A percentile compares a stretch with the other conserved stretches of the same genome.
phyloP scores from a whole-genome alignment of 2,329 filamentous ascomycete genomes.

The Colletotrichum tofieldiae region DNA sequence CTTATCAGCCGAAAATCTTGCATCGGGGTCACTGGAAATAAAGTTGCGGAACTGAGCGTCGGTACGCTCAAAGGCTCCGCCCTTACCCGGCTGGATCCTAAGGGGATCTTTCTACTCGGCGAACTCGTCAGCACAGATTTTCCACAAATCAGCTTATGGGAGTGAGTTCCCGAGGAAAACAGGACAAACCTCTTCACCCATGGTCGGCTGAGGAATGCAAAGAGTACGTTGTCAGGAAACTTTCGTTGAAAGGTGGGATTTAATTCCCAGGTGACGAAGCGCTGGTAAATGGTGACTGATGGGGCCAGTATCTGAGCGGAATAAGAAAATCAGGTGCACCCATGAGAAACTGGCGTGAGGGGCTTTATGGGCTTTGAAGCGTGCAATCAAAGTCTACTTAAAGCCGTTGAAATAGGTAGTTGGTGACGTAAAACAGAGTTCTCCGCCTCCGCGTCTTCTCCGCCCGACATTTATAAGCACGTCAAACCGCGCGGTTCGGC shows the following conservation, averaged over 20 bases:
- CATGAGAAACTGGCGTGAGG: no score
- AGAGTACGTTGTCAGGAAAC: neutral
- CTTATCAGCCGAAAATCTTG: constrained; percentile 71
- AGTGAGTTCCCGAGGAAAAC: no score
- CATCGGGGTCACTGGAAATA: constrained; percentile 66
- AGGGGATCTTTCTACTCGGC: constrained; percentile 24
- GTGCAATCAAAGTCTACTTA: no score
- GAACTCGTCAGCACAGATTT: neutral
- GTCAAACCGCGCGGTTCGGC: constrained; percentile 32
- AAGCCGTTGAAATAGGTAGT: no score
- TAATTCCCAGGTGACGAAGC: neutral
- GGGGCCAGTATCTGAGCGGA: no score
- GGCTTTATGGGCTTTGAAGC: no score
- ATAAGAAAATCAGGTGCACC: no score
- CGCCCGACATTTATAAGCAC: neutral
- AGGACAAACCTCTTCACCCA: constrained; percentile 23
- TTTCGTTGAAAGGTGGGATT: neutral
- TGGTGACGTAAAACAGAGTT: constrained; percentile 10
- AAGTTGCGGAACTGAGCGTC: constrained; percentile 69
- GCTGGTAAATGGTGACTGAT: neutral
- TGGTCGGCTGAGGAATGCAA: neutral
- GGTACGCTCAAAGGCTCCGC: constrained; percentile 68
- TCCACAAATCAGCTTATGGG: no score
- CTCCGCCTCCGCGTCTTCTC: neutral
- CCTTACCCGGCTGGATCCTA: constrained; percentile 47